Conservation (phyloP, 2,329 filamentous ascomycete genomes). For the Bipolaris cookei region DNA sequence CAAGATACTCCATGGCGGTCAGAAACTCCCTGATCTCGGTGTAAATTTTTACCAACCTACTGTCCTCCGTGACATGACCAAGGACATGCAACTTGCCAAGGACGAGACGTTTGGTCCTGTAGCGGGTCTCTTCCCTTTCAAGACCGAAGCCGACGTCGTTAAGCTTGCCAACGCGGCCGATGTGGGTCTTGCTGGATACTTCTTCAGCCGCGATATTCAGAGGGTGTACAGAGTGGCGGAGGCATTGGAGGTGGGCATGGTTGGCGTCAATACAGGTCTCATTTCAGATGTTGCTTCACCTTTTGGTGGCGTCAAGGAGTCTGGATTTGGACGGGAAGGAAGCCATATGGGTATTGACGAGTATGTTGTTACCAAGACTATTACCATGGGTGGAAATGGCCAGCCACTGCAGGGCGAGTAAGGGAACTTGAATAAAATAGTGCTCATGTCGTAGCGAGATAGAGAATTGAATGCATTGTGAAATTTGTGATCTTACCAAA, state of each 20-base stretch:
- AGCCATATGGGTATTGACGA: slow-evolving; percentile 59
- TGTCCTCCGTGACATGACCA: slow-evolving; percentile 83
- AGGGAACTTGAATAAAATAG: neutral
- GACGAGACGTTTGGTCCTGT: slow-evolving; percentile 98
- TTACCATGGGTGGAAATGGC: slow-evolving; percentile 67
- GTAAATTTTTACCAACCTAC: slow-evolving; percentile 89
- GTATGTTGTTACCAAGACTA: slow-evolving; percentile 56
- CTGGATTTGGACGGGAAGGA: slow-evolving; percentile 60
- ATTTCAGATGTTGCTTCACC: slow-evolving; percentile 57
- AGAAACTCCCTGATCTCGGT: slow-evolving; percentile 75
- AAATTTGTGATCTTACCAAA: too few relatives aligned
- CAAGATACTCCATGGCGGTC: slow-evolving; percentile 59
- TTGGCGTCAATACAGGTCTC: slow-evolving; percentile 66
- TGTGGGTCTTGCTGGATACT: slow-evolving; percentile 92
- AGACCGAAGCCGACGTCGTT: slow-evolving; percentile 87
- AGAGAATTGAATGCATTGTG: neutral
- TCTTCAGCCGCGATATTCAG: slow-evolving; percentile 73
- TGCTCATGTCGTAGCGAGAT: neutral
- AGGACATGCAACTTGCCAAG: slow-evolving; percentile 79
- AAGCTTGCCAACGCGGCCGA: slow-evolving; percentile 79
- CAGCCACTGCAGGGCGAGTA: slow-evolving; percentile 58
- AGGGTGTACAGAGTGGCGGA: slow-evolving; percentile 67
- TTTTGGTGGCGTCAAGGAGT: slow-evolving; percentile 59
- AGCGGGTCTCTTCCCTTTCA: slow-evolving; percentile 86
- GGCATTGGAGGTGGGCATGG: slow-evolving; percentile 82